These are phyloP conservation scores for Phalaenopsis equestris DNA, from an alignment of 106 monocot genomes.

Conservation along the genomic window DNA sequence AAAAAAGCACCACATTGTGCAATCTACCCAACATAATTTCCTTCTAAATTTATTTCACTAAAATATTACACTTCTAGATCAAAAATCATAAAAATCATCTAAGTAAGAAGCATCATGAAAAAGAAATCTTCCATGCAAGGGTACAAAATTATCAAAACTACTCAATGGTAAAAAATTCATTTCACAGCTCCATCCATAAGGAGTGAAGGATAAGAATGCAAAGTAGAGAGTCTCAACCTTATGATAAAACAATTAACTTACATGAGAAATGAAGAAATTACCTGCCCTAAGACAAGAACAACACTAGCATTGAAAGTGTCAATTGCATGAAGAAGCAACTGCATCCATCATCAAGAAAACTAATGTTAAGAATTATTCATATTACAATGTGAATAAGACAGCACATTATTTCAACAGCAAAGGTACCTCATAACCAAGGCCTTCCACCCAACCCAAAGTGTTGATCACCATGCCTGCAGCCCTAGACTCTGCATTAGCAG, in stretches of 20 bases:
- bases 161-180: not conserved
- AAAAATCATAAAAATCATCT: not conserved
- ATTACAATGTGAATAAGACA: not conserved
- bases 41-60: not conserved
- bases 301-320: conserved; percentile 83
- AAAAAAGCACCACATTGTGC: not conserved
- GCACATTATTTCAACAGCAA: not conserved
- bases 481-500: conserved; percentile 85
- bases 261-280: conserved; percentile 11
- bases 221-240: not conserved
- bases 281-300: conserved; percentile 95
- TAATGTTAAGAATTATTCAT: not conserved
- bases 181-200: not conserved
- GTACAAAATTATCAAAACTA: not conserved
- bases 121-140: not conserved
- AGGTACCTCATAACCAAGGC: conserved; percentile 90
- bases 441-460: conserved; percentile 99
- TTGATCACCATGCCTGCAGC: conserved; percentile 99
- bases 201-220: not conserved
- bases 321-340: conserved; percentile 93
- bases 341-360: conserved; percentile 12
- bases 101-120: not conserved
- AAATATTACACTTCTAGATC: not conserved
- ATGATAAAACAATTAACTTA: not conserved
- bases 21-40: not conserved